Base-by-base conservation (phyloP, 192 early-diverging fungal species). In the Martensiomyces pterosporus region DNA sequence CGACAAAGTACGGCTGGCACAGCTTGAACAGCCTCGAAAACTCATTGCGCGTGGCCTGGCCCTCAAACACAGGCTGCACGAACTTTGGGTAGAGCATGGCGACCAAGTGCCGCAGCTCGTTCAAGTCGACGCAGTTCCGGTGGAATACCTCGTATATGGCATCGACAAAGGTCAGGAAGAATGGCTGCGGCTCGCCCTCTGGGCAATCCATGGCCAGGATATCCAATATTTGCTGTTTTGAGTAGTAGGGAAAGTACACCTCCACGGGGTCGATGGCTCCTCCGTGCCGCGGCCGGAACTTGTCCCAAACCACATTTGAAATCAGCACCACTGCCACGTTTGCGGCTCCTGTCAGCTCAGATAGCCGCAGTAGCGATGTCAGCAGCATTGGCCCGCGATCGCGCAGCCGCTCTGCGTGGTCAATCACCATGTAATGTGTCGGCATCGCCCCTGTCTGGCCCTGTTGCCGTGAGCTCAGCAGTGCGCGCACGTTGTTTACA, bases 51-150 rank as follows among this genome's bases (percentile, higher is more conserved):
- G 75, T 78, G 3, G 79, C 87, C 79, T 47, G 79, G 16, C 88
- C 85, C 10, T 84, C 76, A 23, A 77, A 61, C 10, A 98, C 81
- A 0, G 95, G 95, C 56, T 91, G 86, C 32, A 91, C 70, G 57
- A 93, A 98, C 43, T 90, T 81, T 8, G 89, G 89, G 53, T 84
- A 95, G 10, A 96, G 74, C 35, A 94, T 59, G 0, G 81, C 79
- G 14, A 85, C 84, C 25, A 96, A 51, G 46, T 95, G 86, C 19
- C 89, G 66, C 10, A 98, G 75, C 64, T 98, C 93, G 43, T 86
- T 87, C 24, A 98, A 57, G 44, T 97, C 88, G 24, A 80, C 79
- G 56, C 89, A 90, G 33, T 87, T 85, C 19, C 80, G 72, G 39
- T 82, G 70, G 57, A 94, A 91, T 38, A 91, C 82, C 24, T 88